These are phyloP conservation scores for Phlebiopsis gigantea DNA, from an alignment of 768 basidiomycete species.

Conservation along the genomic window DNA sequence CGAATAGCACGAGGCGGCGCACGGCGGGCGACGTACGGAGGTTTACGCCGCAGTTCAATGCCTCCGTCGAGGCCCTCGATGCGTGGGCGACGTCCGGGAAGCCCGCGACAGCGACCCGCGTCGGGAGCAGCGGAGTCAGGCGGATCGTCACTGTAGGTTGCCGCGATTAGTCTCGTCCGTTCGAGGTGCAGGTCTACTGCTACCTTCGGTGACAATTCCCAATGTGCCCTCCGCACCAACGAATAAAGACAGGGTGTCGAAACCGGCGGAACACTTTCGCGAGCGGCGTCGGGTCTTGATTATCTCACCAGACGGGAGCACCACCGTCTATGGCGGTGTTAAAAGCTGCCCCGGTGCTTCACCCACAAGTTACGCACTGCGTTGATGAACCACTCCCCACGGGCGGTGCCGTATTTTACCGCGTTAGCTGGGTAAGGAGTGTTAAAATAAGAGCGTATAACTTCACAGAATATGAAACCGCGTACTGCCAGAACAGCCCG, in stretches of 20 bases:
- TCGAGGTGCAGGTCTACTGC: not conserved
- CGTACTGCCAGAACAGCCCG: constrained; percentile 81
- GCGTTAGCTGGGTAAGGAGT: constrained; percentile 50
- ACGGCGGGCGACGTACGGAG: constrained; percentile 44
- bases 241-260: constrained; percentile 80
- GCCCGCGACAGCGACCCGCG: constrained; percentile 75
- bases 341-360: not conserved
- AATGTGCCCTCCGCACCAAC: constrained; percentile 81
- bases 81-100: constrained; percentile 76
- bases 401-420: constrained; percentile 84
- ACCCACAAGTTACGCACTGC: constrained; percentile 39
- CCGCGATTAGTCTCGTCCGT: too few species aligned
- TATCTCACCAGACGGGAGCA: constrained; percentile 82
- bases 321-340: constrained; percentile 58
- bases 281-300: constrained; percentile 81
- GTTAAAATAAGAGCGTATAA: not conserved
- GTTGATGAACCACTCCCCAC: constrained; percentile 88
- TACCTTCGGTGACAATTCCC: constrained; percentile 86
- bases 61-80: constrained; percentile 67
- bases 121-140: constrained; percentile 76
- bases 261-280: constrained; percentile 84
- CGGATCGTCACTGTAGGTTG: constrained; percentile 62
- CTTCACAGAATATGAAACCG: constrained; percentile 8
- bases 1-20: not conserved
- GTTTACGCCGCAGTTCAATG: constrained; percentile 66